phyloP scores from a whole-genome alignment of 345 rosid species.

The Physaria fendleri region DNA sequence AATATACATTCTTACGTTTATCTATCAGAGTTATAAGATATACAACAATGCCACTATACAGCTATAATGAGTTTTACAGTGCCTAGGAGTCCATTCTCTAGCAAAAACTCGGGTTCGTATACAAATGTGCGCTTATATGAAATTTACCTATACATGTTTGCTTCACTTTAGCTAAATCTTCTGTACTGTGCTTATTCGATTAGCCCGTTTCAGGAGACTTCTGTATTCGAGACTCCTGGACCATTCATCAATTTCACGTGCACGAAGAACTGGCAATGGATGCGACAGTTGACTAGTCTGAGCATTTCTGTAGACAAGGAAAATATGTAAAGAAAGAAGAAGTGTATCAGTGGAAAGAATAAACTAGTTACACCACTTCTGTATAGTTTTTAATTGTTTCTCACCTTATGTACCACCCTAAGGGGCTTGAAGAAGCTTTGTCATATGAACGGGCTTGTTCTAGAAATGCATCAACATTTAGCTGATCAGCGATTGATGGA shows the following conservation, averaged over 20 bases:
- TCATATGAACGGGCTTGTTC: constrained; percentile 98
- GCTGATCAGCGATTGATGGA: constrained; percentile 89
- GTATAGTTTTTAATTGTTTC: constrained; percentile 11
- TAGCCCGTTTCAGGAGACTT: constrained; percentile 59
- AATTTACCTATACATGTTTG: constrained; percentile 23
- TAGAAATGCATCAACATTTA: constrained; percentile 87
- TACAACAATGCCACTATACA: constrained; percentile 12
- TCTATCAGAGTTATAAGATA: constrained; percentile 12
- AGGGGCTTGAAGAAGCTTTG: constrained; percentile 81
- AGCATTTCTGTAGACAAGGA: constrained; percentile 59
- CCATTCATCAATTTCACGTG: constrained; percentile 95
- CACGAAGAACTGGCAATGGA: constrained; percentile 96
- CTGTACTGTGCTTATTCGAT: constrained; percentile 30
- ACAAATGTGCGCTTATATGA: neutral
- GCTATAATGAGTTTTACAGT: constrained; percentile 19
- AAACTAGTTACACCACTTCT: neutral
- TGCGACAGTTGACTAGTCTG: constrained; percentile 92
- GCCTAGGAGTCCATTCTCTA: constrained; percentile 9
- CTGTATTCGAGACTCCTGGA: constrained; percentile 70
- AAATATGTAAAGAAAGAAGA: constrained; percentile 21
- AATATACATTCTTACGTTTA: constrained; percentile 10
- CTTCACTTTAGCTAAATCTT: constrained; percentile 28
- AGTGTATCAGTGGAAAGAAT: neutral
- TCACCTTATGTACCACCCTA: constrained; percentile 91
- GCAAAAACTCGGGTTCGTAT: neutral